Conservation (phyloP, 2,329 filamentous ascomycete species). For the Colletotrichum musae region DNA sequence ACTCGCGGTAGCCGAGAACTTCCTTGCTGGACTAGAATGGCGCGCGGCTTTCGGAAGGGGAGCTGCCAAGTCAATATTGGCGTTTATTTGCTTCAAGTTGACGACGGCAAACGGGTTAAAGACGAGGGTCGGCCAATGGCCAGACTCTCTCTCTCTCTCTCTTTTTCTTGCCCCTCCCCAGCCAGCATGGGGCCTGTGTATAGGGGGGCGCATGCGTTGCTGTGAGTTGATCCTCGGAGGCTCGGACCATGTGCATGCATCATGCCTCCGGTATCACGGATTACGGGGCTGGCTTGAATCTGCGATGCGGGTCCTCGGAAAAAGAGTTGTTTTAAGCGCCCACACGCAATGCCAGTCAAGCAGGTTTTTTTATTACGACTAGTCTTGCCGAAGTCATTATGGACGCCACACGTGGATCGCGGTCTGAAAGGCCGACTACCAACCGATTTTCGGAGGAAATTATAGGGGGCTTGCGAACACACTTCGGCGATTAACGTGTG, state of each 20-base stretch:
- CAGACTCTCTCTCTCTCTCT: neutral
- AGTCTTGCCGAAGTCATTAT: neutral
- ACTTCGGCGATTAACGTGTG: conserved; percentile 1
- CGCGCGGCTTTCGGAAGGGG: too few relatives aligned
- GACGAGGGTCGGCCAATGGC: neutral
- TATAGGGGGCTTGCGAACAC: neutral
- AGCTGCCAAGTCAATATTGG: conserved; percentile 12
- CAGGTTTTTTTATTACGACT: conserved; percentile 6
- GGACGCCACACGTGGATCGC: neutral
- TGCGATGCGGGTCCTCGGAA: too few relatives aligned
- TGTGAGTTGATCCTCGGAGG: too few relatives aligned
- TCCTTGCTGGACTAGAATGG: neutral
- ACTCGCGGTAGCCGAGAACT: conserved; percentile 5
- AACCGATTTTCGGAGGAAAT: neutral
- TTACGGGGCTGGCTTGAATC: too few relatives aligned
- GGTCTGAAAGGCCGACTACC: conserved; percentile 1
- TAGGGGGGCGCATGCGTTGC: conserved; percentile 4
- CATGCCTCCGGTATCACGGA: too few relatives aligned
- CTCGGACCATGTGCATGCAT: too few relatives aligned
- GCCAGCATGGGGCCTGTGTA: neutral
- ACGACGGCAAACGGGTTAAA: neutral
- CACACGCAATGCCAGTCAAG: neutral
- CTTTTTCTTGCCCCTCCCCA: too few relatives aligned
- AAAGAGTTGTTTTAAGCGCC: neutral
- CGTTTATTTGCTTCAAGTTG: conserved; percentile 18